Evolutionary conservation across 1,139 yeast species (phyloP).

Genomic region (Yamadazyma blattariae): DNA sequence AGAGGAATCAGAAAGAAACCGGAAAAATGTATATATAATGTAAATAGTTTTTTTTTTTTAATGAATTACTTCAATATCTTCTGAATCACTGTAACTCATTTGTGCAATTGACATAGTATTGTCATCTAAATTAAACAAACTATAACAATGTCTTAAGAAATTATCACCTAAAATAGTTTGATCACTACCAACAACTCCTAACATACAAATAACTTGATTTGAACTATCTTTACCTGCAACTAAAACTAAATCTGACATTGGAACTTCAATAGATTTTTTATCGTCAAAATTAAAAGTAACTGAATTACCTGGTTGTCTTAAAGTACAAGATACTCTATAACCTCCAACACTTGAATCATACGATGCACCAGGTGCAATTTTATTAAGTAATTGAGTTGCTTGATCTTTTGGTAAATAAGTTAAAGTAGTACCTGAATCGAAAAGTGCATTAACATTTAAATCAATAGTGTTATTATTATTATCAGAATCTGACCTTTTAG

Average conservation of each 20-base stretch:
- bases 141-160: conserved; percentile 36
- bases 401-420: conserved; percentile 23
- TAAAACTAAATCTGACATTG: conserved; percentile 26
- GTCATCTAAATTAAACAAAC: conserved; percentile 39
- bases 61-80: conserved; percentile 17
- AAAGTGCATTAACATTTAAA: conserved; percentile 19
- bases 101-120: conserved; percentile 37
- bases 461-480: conserved; percentile 7
- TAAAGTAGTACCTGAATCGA: conserved; percentile 43
- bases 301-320: conserved; percentile 22
- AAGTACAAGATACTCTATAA: conserved; percentile 28
- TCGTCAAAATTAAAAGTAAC: conserved; percentile 26
- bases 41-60: conserved; percentile 2
- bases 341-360: conserved; percentile 16
- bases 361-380: conserved; percentile 16
- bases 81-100: conserved; percentile 25
- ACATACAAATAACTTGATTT: conserved; percentile 20
- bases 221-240: conserved; percentile 12
- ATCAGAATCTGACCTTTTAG: conserved; percentile 4
- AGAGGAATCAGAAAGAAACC: no score
- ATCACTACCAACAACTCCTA: conserved; percentile 25
- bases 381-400: conserved; percentile 14
- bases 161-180: conserved; percentile 62
- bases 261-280: conserved; percentile 29
- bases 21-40: background rate